These are phyloP conservation scores for Aquilaria agallochum DNA, from an alignment of 441 rosid species.

Conservation along the genomic window DNA sequence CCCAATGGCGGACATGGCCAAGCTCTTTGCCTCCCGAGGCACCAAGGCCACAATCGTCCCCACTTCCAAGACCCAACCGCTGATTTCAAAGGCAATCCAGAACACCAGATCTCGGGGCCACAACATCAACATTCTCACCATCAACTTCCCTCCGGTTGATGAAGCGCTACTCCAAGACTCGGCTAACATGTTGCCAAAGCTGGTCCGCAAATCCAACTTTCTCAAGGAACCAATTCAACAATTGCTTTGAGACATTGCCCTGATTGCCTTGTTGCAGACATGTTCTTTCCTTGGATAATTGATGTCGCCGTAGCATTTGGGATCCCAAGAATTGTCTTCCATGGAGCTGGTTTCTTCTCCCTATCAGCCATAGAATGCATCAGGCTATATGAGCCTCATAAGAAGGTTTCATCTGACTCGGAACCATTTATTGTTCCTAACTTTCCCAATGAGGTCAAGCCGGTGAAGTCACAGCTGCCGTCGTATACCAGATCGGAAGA, in stretches of 20 bases:
- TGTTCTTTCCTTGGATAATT: conserved; percentile 32
- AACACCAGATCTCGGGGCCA: conserved; percentile 1
- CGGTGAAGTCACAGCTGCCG: conserved; percentile 34
- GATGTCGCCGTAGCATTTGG: conserved; percentile 29
- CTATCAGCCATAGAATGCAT: conserved; percentile 13
- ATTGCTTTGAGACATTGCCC: conserved; percentile 21
- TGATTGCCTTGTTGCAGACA: conserved; percentile 30
- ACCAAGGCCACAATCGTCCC: conserved; percentile 24
- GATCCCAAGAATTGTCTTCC: conserved; percentile 36
- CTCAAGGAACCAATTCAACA: conserved; percentile 19
- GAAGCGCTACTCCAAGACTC: conserved; percentile 20
- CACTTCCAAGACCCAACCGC: conserved; percentile 18
- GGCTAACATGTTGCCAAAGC: neutral
- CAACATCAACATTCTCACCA: conserved; percentile 4
- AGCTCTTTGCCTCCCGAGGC: conserved; percentile 20
- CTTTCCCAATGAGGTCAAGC: conserved; percentile 30
- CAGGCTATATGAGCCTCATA: conserved; percentile 18
- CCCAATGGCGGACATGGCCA: conserved; percentile 30
- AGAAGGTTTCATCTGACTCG: conserved; percentile 17
- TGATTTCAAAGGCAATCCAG: conserved; percentile 13
- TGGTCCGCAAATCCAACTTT: conserved; percentile 10
- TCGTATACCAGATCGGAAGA: neutral
- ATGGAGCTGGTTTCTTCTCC: conserved; percentile 34
- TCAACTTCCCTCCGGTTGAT: conserved; percentile 20
- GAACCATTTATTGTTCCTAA: conserved; percentile 36